Evolutionary conservation across 352 stramenopile genomes (phyloP).

Genomic region (Phytophthora citricola): DNA sequence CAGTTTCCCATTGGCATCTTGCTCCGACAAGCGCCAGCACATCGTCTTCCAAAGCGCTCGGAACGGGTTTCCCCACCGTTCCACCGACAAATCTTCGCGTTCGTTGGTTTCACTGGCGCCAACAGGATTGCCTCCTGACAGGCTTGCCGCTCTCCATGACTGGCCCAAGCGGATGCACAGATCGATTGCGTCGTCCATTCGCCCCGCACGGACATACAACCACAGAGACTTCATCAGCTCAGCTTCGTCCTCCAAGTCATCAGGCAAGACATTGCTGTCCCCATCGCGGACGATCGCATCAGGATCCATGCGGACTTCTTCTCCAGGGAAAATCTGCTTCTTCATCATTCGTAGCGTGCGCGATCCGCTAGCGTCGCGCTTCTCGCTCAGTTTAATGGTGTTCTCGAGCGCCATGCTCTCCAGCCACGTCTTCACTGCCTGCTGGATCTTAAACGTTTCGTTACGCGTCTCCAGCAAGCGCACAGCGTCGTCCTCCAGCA

Average conservation of each 20-base stretch:
- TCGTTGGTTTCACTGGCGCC: conserved; percentile 67
- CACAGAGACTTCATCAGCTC: conserved; percentile 81
- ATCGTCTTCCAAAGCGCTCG: conserved; percentile 88
- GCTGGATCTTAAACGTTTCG: conserved; percentile 75
- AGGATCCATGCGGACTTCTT: conserved; percentile 67
- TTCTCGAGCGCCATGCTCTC: conserved; percentile 82
- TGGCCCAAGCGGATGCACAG: conserved; percentile 79
- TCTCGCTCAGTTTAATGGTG: conserved; percentile 65
- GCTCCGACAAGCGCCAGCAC: conserved; percentile 85
- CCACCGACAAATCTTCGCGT: conserved; percentile 49
- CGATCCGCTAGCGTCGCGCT: conserved; percentile 51
- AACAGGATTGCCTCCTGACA: conserved; percentile 67
- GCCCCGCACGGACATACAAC: conserved; percentile 74
- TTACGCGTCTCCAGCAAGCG: conserved; percentile 63
- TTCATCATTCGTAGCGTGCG: conserved; percentile 71
- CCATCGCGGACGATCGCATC: conserved; percentile 73
- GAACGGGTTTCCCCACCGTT: conserved; percentile 84
- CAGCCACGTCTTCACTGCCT: conserved; percentile 80
- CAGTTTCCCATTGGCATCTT: conserved; percentile 45
- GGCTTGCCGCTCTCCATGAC: conserved; percentile 79
- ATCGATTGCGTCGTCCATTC: conserved; percentile 69
- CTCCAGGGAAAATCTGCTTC: conserved; percentile 47
- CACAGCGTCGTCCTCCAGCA: conserved; percentile 82
- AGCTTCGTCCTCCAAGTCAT: conserved; percentile 84
- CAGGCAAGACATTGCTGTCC: conserved; percentile 64